These are phyloP conservation scores for Carex arenaria DNA, from an alignment of 202 grass and related monocot genomes.

Conservation along the genomic window DNA sequence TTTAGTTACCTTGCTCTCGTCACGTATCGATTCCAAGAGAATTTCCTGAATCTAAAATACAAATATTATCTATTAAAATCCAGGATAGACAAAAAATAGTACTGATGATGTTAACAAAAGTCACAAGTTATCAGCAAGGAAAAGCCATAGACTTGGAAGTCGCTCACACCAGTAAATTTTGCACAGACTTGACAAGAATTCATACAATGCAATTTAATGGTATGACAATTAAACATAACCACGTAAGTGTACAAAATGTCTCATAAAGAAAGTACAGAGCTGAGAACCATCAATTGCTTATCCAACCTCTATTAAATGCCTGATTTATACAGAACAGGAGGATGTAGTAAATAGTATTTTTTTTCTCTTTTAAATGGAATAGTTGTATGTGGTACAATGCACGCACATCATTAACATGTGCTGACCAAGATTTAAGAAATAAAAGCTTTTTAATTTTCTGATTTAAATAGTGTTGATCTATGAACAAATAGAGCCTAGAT, in stretches of 20 bases:
- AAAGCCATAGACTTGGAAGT: background rate
- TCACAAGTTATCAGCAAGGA: background rate
- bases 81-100: background rate
- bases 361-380: background rate
- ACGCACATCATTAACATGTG: background rate
- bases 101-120: background rate
- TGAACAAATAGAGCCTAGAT: background rate
- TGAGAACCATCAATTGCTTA: background rate
- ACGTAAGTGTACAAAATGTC: background rate
- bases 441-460: background rate
- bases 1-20: slow-evolving; percentile 31
- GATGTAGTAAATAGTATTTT: background rate
- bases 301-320: background rate
- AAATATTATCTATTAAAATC: slow-evolving; percentile 13
- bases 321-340: background rate
- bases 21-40: slow-evolving; percentile 35
- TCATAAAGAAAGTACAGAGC: background rate
- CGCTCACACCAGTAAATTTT: background rate
- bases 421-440: background rate
- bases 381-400: background rate
- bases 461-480: background rate
- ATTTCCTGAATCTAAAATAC: slow-evolving; percentile 68
- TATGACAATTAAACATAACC: background rate
- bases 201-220: background rate
- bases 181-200: background rate